Conservation (phyloP, 2,329 filamentous ascomycete genomes). For the Penicillium italicum region DNA sequence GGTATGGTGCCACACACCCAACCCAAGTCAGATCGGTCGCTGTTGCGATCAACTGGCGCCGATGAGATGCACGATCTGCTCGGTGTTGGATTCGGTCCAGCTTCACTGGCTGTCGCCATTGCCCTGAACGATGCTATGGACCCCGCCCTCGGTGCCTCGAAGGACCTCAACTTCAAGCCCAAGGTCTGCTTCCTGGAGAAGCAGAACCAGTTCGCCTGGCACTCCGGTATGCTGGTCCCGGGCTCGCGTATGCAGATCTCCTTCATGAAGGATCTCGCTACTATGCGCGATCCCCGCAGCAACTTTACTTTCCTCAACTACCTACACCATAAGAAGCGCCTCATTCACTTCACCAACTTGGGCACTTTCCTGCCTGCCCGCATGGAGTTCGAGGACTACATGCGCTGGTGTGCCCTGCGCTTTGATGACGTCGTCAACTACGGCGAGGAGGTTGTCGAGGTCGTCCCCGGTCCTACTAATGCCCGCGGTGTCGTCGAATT, state of each 20-base stretch:
- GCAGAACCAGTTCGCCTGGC: conserved; percentile 81
- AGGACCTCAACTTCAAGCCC: conserved; percentile 46
- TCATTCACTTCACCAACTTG: conserved; percentile 88
- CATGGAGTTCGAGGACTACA: conserved; percentile 90
- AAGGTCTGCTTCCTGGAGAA: conserved; percentile 86
- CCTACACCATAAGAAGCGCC: conserved; percentile 72
- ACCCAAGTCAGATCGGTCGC: conserved; percentile 32
- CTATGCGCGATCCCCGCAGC: conserved; percentile 78
- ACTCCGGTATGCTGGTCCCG: conserved; percentile 89
- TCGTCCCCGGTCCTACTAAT: conserved; percentile 57
- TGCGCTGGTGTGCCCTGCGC: conserved; percentile 82
- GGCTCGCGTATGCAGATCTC: conserved; percentile 97
- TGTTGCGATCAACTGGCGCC: conserved; percentile 52
- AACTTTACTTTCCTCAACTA: conserved; percentile 97
- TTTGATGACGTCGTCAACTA: conserved; percentile 74
- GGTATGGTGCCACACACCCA: conserved; percentile 24
- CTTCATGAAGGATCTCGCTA: conserved; percentile 94
- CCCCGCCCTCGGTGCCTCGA: conserved; percentile 36
- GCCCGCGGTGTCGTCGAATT: conserved; percentile 53
- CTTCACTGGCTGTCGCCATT: conserved; percentile 82
- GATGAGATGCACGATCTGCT: conserved; percentile 76
- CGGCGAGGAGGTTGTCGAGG: conserved; percentile 69
- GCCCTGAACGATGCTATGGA: conserved; percentile 77
- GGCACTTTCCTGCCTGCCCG: conserved; percentile 82
- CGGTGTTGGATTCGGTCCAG: conserved; percentile 89